phyloP scores from a whole-genome alignment of 495 filamentous ascomycete species.

The Durotheca rogersii region DNA sequence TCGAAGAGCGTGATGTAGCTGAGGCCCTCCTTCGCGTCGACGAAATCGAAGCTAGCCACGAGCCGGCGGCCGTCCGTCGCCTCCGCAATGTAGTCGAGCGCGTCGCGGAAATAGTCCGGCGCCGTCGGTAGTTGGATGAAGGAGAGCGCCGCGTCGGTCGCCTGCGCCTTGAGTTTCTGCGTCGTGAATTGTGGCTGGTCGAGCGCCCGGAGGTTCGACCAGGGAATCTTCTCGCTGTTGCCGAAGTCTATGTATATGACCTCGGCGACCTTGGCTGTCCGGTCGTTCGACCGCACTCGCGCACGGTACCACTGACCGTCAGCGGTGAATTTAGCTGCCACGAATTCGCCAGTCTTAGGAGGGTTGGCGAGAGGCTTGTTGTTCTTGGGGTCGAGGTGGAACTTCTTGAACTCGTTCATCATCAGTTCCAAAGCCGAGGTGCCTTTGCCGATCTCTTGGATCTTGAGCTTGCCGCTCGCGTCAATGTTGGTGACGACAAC shows the following conservation, averaged over 20 bases:
- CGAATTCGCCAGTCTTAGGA: constrained; percentile 88
- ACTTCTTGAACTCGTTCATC: constrained; percentile 84
- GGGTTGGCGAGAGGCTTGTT: constrained; percentile 67
- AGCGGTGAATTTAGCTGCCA: constrained; percentile 82
- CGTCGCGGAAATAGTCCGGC: constrained; percentile 76
- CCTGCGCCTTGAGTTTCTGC: constrained; percentile 81
- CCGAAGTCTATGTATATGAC: constrained; percentile 96
- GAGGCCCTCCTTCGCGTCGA: constrained; percentile 69
- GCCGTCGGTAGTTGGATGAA: constrained; percentile 81
- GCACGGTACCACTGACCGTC: constrained; percentile 95
- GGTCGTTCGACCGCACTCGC: constrained; percentile 86
- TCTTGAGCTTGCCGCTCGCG: constrained; percentile 69
- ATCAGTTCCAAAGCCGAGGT: constrained; percentile 78
- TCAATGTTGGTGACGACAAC: constrained; percentile 90
- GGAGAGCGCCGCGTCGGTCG: constrained; percentile 82
- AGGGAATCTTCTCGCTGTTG: constrained; percentile 84
- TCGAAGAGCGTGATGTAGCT: constrained; percentile 87
- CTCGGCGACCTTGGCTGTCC: constrained; percentile 80
- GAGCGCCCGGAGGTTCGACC: constrained; percentile 77
- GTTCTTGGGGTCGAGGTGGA: constrained; percentile 77
- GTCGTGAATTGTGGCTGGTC: constrained; percentile 72
- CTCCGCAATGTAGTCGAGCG: constrained; percentile 68
- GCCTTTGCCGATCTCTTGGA: constrained; percentile 82
- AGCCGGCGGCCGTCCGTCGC: constrained; percentile 67
- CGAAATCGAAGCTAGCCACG: constrained; percentile 85